These are phyloP conservation scores for Trichoderma koningii DNA, from an alignment of 2,329 filamentous ascomycete genomes.

Conservation along the genomic window DNA sequence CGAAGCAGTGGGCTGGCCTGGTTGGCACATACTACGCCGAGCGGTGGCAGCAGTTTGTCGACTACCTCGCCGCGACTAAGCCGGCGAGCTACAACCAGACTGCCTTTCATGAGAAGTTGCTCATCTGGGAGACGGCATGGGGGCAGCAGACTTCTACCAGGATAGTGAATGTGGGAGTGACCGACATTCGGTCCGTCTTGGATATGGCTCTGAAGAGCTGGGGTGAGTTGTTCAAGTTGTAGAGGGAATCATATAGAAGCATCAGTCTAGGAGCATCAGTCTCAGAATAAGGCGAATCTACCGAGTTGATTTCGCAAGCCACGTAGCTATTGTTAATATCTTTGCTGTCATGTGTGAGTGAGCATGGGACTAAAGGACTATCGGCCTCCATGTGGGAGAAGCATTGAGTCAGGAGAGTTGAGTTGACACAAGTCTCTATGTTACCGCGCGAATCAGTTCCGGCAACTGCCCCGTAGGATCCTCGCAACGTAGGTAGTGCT, in stretches of 20 bases:
- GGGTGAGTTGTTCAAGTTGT: conserved; percentile 6
- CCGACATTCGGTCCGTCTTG: conserved; percentile 5
- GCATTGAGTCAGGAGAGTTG: not conserved
- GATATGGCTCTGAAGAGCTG: conserved; percentile 4
- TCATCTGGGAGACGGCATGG: conserved; percentile 22
- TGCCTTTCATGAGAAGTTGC: conserved; percentile 21
- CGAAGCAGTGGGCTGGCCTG: conserved; percentile 52
- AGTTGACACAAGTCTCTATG: not conserved
- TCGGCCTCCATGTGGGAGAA: not conserved
- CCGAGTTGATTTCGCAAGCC: not conserved
- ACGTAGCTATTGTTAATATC: not conserved
- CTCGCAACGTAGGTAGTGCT: not conserved
- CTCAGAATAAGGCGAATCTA: not conserved
- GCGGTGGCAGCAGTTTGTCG: conserved; percentile 50
- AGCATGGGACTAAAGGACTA: not conserved
- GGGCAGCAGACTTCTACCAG: conserved; percentile 2
- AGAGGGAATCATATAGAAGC: not conserved
- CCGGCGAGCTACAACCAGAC: conserved; percentile 26
- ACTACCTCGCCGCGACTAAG: conserved; percentile 39
- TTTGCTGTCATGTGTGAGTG: not conserved
- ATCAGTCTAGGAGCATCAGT: not conserved
- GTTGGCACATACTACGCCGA: conserved; percentile 49
- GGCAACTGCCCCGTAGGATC: not conserved
- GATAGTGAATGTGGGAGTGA: not conserved
- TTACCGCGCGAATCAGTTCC: not conserved